A percentile compares a stretch with the other conserved stretches of the same genome.
Conservation (phyloP, 1,139 yeast genomes). For the Yamadazyma triangularis region DNA sequence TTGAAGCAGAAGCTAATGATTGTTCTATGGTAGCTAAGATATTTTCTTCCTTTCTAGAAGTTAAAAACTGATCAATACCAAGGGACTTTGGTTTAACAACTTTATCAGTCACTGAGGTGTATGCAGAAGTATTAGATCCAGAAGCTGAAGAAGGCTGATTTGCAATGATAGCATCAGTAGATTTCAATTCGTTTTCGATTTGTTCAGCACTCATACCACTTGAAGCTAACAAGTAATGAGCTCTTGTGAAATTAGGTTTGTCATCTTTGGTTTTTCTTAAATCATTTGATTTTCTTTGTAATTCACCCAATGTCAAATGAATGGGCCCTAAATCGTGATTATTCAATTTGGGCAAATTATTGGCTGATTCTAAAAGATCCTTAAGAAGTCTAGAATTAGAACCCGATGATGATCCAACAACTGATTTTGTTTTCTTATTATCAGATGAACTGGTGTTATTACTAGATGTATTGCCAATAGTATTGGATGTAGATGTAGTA, state of each 20-base stretch:
- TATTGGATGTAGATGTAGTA: slow-evolving; percentile 4
- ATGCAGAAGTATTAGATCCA: not conserved
- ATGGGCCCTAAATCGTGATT: slow-evolving; percentile 64
- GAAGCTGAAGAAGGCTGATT: not conserved
- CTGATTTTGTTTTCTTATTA: not conserved
- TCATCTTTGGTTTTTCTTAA: slow-evolving; percentile 45
- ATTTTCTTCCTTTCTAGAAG: slow-evolving; percentile 74
- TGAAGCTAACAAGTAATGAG: slow-evolving; percentile 85
- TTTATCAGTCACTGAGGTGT: slow-evolving; percentile 3
- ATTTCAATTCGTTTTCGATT: slow-evolving; percentile 62
- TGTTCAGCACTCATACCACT: slow-evolving; percentile 89
- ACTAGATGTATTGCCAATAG: not conserved
- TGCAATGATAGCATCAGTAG: slow-evolving; percentile 17
- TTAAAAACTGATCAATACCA: slow-evolving; percentile 53
- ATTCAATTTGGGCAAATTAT: slow-evolving; percentile 60
- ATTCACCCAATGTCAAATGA: slow-evolving; percentile 72
- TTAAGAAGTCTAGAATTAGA: slow-evolving; percentile 25
- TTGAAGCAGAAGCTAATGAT: slow-evolving; percentile 67
- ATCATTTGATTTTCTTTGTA: slow-evolving; percentile 63
- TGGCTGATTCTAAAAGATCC: slow-evolving; percentile 68
- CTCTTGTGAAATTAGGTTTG: slow-evolving; percentile 61
- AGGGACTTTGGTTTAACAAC: slow-evolving; percentile 11
- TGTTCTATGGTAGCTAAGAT: slow-evolving; percentile 82
- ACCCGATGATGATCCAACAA: not conserved
- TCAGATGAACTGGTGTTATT: not conserved